Base-by-base conservation (phyloP, 352 stramenopile genomes). In the Achlya hypogyna region DNA sequence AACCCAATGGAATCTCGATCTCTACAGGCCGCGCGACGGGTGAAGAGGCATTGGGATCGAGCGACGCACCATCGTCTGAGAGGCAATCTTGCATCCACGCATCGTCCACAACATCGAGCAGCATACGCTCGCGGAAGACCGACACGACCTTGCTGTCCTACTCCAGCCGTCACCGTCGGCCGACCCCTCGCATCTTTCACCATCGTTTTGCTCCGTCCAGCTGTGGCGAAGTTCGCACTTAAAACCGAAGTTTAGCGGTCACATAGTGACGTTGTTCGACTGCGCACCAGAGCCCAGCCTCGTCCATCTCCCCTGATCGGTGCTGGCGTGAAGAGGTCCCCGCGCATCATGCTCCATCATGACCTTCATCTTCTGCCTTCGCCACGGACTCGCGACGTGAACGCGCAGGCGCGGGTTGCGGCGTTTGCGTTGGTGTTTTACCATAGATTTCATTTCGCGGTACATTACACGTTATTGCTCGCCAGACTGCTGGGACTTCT, bases 21-120 rank as follows among this genome's bases (percentile, higher is more conserved):
- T 91, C 85, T 93, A 53, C 3, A 47, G 2, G 18, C 27, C 18
- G 14, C 51, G 16, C 64, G 53, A 34, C 10, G 51, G 9, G 34
- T 27, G 28, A 9, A 59, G 5, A 29, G 3, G 32, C 40, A 53
- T 49, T 47, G 35, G 1, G 32, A 4, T 31, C 27, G n/a, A n/a
- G n/a, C n/a, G n/a, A 69, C 38, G 4, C 14, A 89, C 84, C 84
- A 62, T 93, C 85, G 66, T 93, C 85, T 20, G 85, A 91, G 56
- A 93, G 74, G 42, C 74, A 72, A 71, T 93, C 85, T 27, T 71
- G 71, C 72, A 91, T 91, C 85, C 85, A 93, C 12, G 74, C 81
- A 60, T 91, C 82, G 74, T 93, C 85, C 53, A 93, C 79, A 27
- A 93, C 79, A 62, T 93, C 85, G 52, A 93, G 67, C 62, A 80